Evolutionary conservation across 2,329 filamentous ascomycete species (phyloP).

Genomic region (Colletotrichum lindemuthianum): DNA sequence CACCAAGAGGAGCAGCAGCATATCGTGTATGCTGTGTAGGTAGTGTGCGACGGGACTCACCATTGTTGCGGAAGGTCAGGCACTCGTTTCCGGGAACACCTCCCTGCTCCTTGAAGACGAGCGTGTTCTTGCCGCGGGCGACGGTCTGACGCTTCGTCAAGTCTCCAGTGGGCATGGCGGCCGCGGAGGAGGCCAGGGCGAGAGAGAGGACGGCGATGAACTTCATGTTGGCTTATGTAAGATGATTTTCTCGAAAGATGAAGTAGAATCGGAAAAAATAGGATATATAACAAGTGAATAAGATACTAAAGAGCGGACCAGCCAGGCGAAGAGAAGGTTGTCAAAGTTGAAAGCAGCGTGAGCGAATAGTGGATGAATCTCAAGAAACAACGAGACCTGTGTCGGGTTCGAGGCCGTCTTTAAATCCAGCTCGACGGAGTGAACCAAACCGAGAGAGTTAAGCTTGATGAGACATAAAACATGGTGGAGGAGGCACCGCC

Average conservation of each 20-base stretch:
- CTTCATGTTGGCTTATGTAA: constrained; percentile 35
- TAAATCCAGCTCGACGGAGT: not conserved
- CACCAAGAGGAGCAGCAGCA: not conserved
- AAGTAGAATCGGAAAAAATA: not conserved
- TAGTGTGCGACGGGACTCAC: constrained; percentile 34
- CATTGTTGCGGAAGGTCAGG: constrained; percentile 55
- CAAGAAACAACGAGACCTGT: not conserved
- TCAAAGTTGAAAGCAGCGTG: constrained; percentile 13
- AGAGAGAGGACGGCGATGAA: constrained; percentile 39
- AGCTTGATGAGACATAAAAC: constrained; percentile 29
- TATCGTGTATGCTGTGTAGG: not conserved
- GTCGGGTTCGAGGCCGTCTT: not conserved
- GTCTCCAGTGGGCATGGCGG: constrained; percentile 33
- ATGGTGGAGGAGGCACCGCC: not conserved
- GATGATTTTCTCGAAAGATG: not conserved
- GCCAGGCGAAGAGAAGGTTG: constrained; percentile 23
- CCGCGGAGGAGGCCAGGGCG: constrained; percentile 36
- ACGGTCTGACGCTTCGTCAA: constrained; percentile 26
- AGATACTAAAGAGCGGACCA: constrained; percentile 19
- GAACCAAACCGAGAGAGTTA: constrained; percentile 1
- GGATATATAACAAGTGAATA: not conserved
- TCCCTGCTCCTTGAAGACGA: constrained; percentile 51
- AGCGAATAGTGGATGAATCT: constrained; percentile 13
- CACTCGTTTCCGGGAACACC: constrained; percentile 49
- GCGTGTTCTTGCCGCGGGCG: constrained; percentile 21